phyloP scores from a whole-genome alignment of 768 basidiomycete genomes.

The Auricularia heimuer region DNA sequence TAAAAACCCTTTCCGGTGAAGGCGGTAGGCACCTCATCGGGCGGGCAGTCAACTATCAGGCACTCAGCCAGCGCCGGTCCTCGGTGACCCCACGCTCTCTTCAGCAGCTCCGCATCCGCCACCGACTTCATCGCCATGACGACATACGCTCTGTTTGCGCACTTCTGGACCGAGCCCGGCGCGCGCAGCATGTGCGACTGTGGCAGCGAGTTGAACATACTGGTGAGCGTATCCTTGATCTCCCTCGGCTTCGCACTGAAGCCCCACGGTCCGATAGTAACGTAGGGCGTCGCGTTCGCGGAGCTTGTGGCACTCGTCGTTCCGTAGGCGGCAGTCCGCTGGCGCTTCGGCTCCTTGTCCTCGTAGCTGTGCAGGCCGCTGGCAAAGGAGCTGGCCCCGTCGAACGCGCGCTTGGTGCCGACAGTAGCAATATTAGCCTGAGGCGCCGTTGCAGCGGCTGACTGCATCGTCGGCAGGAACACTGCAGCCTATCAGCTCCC shows the following conservation, averaged over 20 bases:
- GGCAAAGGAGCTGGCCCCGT: no score
- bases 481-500: no score
- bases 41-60: neutral
- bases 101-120: neutral
- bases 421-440: no score
- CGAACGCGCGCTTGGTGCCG: no score
- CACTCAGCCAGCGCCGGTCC: neutral
- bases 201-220: neutral
- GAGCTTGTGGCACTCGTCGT: neutral
- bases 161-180: neutral
- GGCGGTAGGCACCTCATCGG: neutral
- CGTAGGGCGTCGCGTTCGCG: neutral
- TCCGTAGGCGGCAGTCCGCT: neutral
- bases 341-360: neutral
- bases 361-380: no score
- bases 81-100: neutral
- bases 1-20: neutral
- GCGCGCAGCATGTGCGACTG: neutral
- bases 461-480: no score
- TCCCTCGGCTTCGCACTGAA: neutral
- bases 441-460: no score
- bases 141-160: neutral
- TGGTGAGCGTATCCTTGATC: neutral
- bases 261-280: neutral
- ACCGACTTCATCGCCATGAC: neutral